Evolutionary conservation across 768 basidiomycete species (phyloP).

Genomic region (Mycena chlorophos): DNA sequence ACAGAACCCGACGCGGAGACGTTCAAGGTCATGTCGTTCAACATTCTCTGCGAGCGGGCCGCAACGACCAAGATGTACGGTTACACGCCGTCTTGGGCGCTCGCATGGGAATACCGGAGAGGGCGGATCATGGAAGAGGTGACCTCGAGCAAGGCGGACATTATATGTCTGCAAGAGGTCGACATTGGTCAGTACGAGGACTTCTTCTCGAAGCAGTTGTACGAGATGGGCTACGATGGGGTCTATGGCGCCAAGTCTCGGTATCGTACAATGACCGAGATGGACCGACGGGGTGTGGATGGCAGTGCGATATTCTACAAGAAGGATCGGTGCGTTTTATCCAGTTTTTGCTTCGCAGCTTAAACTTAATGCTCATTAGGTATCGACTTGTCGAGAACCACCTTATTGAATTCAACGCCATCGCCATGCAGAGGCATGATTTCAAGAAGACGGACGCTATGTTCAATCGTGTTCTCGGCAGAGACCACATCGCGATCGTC

Average conservation of each 20-base stretch:
- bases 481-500: constrained; percentile 90
- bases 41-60: constrained; percentile 89
- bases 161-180: constrained; percentile 94
- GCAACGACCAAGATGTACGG: constrained; percentile 90
- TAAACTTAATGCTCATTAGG: constrained; percentile 40
- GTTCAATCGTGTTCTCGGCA: constrained; percentile 97
- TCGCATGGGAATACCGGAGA: constrained; percentile 93
- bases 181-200: constrained; percentile 92
- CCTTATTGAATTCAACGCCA: constrained; percentile 87
- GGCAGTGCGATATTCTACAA: constrained; percentile 98
- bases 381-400: constrained; percentile 93
- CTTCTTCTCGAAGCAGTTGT: constrained; percentile 76
- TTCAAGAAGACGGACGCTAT: constrained; percentile 98
- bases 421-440: constrained; percentile 90
- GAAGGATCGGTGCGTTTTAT: constrained; percentile 64
- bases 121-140: constrained; percentile 86
- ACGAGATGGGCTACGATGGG: constrained; percentile 81
- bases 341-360: constrained; percentile 5
- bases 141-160: constrained; percentile 77
- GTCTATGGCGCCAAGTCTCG: constrained; percentile 90
- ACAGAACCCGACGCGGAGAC: constrained; percentile 72
- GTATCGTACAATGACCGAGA: constrained; percentile 88
- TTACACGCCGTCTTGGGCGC: constrained; percentile 95
- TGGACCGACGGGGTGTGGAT: constrained; percentile 86
- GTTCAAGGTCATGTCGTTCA: constrained; percentile 84